Evolutionary conservation across 768 basidiomycete species (phyloP).

Genomic region (Baorangia bicolor): DNA sequence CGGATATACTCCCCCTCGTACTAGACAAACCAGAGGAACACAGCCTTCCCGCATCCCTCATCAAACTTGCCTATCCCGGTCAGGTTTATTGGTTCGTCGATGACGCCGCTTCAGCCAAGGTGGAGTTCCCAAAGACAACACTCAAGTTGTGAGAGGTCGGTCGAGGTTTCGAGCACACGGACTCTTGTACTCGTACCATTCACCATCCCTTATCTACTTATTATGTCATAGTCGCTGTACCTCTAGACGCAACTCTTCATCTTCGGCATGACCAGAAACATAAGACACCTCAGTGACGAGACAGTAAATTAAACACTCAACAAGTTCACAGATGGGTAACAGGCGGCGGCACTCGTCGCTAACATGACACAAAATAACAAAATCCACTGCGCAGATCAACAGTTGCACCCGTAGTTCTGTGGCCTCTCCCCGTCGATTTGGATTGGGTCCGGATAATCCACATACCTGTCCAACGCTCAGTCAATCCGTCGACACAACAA

Average conservation of each 20-base stretch:
- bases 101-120: slow-evolving; percentile 70
- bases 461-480: slow-evolving; percentile 61
- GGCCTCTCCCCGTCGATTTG: slow-evolving; percentile 91
- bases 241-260: neutral
- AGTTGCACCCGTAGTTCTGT: slow-evolving; percentile 91
- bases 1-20: slow-evolving; percentile 66
- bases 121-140: slow-evolving; percentile 52
- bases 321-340: slow-evolving; percentile 34
- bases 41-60: slow-evolving; percentile 79
- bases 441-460: slow-evolving; percentile 99
- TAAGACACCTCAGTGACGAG: slow-evolving; percentile 24
- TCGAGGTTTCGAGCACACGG: slow-evolving; percentile 2
- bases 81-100: slow-evolving; percentile 96
- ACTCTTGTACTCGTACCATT: slow-evolving; percentile 28
- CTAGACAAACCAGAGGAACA: slow-evolving; percentile 72
- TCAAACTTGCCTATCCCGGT: slow-evolving; percentile 76
- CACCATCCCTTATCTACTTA: slow-evolving; percentile 11
- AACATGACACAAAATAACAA: slow-evolving; percentile 28
- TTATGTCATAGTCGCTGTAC: slow-evolving; percentile 15
- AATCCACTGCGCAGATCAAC: slow-evolving; percentile 46
- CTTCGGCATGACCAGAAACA: slow-evolving; percentile 17
- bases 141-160: slow-evolving; percentile 49
- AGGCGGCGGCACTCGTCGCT: slow-evolving; percentile 24
- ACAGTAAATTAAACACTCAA: slow-evolving; percentile 37
- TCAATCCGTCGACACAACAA: slow-evolving; percentile 9